A percentile compares a stretch with the other conserved stretches of the same genome.
These are phyloP conservation scores for Chaetomiaceae sp. DNA, from an alignment of 2,329 filamentous ascomycete species.

Conservation along the genomic window DNA sequence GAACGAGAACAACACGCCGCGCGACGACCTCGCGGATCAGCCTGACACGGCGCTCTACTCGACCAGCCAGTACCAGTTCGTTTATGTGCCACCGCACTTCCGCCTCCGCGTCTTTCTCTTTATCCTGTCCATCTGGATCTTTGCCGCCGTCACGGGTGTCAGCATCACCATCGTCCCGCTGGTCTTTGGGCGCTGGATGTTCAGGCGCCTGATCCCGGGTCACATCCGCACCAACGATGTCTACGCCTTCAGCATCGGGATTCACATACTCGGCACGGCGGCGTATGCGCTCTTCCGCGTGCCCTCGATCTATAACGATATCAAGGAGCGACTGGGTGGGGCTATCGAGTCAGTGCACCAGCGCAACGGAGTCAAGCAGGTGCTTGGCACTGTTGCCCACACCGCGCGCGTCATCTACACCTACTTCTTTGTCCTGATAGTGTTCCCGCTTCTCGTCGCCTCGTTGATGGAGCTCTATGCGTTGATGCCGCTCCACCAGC, in stretches of 20 bases:
- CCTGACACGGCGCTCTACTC: constrained; percentile 47
- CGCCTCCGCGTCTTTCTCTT: constrained; percentile 74
- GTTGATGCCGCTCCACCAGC: constrained; percentile 79
- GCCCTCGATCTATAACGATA: constrained; percentile 34
- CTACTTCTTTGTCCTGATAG: constrained; percentile 66
- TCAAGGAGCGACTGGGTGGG: constrained; percentile 30
- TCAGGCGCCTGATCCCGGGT: constrained; percentile 65
- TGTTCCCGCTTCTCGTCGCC: constrained; percentile 76
- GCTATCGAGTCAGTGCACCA: constrained; percentile 28
- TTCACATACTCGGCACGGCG: constrained; percentile 70
- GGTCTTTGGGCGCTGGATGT: constrained; percentile 74
- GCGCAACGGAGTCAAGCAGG: constrained; percentile 30
- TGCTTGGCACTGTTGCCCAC: constrained; percentile 29
- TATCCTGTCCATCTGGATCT: constrained; percentile 86
- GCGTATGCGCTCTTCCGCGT: constrained; percentile 58
- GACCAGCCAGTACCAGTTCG: constrained; percentile 60
- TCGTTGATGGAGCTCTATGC: constrained; percentile 83
- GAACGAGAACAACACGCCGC: constrained; percentile 58
- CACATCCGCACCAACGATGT: constrained; percentile 84
- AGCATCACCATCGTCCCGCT: constrained; percentile 81
- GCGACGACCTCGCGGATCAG: constrained; percentile 59
- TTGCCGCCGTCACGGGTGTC: constrained; percentile 83
- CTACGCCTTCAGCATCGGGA: constrained; percentile 88
- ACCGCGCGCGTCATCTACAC: constrained; percentile 61
- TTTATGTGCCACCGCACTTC: constrained; percentile 84